Conservation (phyloP, 768 basidiomycete genomes). For the Russula emetica region DNA sequence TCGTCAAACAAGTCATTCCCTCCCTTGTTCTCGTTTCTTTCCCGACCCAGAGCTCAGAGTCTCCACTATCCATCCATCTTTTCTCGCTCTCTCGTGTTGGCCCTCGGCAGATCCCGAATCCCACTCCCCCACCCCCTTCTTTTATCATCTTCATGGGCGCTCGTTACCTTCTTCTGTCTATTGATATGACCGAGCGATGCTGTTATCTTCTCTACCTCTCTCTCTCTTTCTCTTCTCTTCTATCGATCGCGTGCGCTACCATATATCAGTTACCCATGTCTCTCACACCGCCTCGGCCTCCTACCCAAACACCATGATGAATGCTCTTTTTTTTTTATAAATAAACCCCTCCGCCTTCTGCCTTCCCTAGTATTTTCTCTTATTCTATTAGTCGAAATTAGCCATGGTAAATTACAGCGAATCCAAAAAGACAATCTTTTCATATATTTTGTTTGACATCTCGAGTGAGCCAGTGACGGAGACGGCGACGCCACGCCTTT, state of each 20-base stretch:
- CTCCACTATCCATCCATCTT: neutral
- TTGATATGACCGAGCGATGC: slow-evolving; percentile 1
- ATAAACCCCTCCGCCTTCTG: too few species aligned
- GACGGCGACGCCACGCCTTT: too few species aligned
- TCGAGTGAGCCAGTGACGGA: too few species aligned
- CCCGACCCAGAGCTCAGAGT: neutral
- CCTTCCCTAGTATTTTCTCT: too few species aligned
- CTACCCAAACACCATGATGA: too few species aligned
- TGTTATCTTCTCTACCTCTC: neutral
- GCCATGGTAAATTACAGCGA: too few species aligned
- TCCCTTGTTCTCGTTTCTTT: neutral
- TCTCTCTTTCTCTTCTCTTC: neutral
- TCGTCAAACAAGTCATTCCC: neutral
- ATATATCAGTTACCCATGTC: neutral
- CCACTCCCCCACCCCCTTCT: neutral
- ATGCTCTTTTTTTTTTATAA: too few species aligned
- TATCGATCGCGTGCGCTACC: slow-evolving; percentile 1
- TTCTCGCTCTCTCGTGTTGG: neutral
- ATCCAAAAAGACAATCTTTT: too few species aligned
- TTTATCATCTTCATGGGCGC: neutral
- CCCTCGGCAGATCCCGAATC: neutral
- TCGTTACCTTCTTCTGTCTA: neutral
- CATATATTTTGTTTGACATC: too few species aligned
- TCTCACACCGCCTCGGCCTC: neutral
- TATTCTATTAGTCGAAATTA: too few species aligned